phyloP scores from a whole-genome alignment of 1,284 basidiomycete species.

The Leucoagaricus sp. region DNA sequence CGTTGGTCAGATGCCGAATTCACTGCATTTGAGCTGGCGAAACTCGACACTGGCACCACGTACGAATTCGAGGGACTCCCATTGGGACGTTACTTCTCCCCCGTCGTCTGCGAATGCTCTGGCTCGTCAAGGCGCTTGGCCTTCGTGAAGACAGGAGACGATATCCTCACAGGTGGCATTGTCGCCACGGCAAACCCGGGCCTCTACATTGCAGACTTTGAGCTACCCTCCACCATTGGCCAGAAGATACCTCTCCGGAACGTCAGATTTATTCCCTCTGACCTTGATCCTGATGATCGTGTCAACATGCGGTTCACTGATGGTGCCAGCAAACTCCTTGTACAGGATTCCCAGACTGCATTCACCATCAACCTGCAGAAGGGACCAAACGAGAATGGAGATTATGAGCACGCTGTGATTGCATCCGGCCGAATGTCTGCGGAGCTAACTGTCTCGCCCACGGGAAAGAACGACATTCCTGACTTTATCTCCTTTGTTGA shows the following conservation, averaged over 20 bases:
- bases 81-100: constrained; percentile 63
- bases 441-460: constrained; percentile 50
- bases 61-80: constrained; percentile 58
- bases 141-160: constrained; percentile 62
- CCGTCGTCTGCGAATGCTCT: constrained; percentile 49
- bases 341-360: constrained; percentile 53
- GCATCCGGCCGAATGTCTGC: constrained; percentile 56
- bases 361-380: constrained; percentile 56
- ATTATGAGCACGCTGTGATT: constrained; percentile 49
- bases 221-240: constrained; percentile 38
- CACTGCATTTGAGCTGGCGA: constrained; percentile 64
- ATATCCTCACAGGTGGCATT: constrained; percentile 59
- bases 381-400: constrained; percentile 47
- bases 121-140: constrained; percentile 52
- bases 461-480: constrained; percentile 23
- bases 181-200: constrained; percentile 64
- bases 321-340: constrained; percentile 50
- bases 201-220: constrained; percentile 62
- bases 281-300: constrained; percentile 39
- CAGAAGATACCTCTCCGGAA: constrained; percentile 38
- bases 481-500: constrained; percentile 61
- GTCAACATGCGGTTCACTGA: constrained; percentile 56
- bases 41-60: constrained; percentile 44
- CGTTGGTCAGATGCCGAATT: constrained; percentile 69
- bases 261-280: constrained; percentile 44